phyloP scores from a whole-genome alignment of 2,329 filamentous ascomycete species.

The Colletotrichum gigasporum region DNA sequence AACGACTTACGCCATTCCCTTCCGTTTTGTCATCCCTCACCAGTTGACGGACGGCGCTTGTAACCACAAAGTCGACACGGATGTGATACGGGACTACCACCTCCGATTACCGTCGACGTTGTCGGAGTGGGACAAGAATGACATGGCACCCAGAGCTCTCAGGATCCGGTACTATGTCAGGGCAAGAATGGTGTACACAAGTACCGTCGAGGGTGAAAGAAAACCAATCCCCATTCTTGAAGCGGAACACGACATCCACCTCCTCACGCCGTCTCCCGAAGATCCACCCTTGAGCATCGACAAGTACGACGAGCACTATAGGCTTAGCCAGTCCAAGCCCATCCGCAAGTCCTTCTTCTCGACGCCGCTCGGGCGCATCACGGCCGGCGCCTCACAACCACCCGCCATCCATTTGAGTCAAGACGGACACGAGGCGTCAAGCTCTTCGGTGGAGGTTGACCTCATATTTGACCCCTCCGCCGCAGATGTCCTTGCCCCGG shows the following conservation, averaged over 20 bases:
- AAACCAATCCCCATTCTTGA: conserved; percentile 47
- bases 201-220: conserved; percentile 32
- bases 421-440: conserved; percentile 54
- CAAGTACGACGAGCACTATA: conserved; percentile 57
- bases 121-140: conserved; percentile 61
- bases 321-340: conserved; percentile 58
- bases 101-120: conserved; percentile 62
- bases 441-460: conserved; percentile 53
- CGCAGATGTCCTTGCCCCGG: conserved; percentile 53
- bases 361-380: conserved; percentile 58
- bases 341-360: conserved; percentile 62
- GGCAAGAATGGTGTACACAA: conserved; percentile 50
- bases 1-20: conserved; percentile 58
- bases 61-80: conserved; percentile 56
- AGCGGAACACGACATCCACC: conserved; percentile 54
- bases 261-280: conserved; percentile 59
- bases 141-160: conserved; percentile 63
- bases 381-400: conserved; percentile 55
- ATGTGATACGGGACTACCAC: conserved; percentile 59
- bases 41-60: conserved; percentile 66
- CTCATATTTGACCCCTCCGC: conserved; percentile 57
- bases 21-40: conserved; percentile 65
- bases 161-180: conserved; percentile 61
- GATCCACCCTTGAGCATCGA: conserved; percentile 61
- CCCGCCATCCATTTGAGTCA: conserved; percentile 57